Percentiles rank a stretch among this genome's conserved stretches.
Evolutionary conservation across 2,329 filamentous ascomycete genomes (phyloP).

Genomic region (Dactylellina cionopaga): DNA sequence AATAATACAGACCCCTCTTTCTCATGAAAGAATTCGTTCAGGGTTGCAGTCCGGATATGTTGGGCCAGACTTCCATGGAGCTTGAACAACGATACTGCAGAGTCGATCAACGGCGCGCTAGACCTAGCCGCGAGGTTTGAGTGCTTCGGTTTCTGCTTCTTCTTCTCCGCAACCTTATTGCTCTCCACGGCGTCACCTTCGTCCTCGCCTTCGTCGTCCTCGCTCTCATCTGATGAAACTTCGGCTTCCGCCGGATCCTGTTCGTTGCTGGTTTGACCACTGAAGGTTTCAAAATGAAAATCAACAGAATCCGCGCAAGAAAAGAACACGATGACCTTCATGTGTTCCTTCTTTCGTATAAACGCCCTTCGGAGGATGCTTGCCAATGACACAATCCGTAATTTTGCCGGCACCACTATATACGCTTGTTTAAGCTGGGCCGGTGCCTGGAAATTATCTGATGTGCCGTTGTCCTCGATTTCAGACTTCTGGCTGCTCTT

Average conservation of each 20-base stretch:
- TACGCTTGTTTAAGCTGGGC: constrained; percentile 95
- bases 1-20: constrained; percentile 82
- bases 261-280: not conserved
- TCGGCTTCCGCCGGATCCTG: constrained; percentile 57
- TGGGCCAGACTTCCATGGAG: constrained; percentile 94
- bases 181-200: constrained; percentile 45
- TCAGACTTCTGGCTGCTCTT: constrained; percentile 61
- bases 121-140: constrained; percentile 20
- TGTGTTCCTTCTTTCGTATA: constrained; percentile 85
- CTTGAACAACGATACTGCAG: constrained; percentile 77
- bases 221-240: constrained; percentile 49
- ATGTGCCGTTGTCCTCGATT: constrained; percentile 63
- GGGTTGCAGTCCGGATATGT: constrained; percentile 83
- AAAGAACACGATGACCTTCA: constrained; percentile 97
- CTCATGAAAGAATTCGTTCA: constrained; percentile 79
- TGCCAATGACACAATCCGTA: constrained; percentile 86
- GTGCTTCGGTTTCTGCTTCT: constrained; percentile 58
- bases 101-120: constrained; percentile 75
- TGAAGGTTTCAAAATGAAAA: constrained; percentile 90
- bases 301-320: constrained; percentile 97
- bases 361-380: constrained; percentile 87
- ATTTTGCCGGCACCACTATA: constrained; percentile 84
- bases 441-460: constrained; percentile 78
- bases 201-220: constrained; percentile 55
- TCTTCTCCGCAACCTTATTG: constrained; percentile 45